Base-by-base conservation (phyloP, 306 rosid species). In the Medicago ruthenica region DNA sequence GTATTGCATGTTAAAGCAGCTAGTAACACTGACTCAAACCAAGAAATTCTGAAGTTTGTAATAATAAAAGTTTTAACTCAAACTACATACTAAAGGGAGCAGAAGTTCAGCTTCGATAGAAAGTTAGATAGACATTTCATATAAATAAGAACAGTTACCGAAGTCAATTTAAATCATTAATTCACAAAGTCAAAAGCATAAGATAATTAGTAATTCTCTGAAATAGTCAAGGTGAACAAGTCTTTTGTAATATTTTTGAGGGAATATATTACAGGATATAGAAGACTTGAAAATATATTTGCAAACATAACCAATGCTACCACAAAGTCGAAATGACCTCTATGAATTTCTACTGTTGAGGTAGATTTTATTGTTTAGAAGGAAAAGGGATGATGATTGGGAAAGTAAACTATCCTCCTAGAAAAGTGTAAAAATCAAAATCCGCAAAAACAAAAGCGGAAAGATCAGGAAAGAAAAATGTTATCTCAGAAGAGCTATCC, bases 1-100 rank as follows among this genome's bases (percentile, higher is more conserved):
- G 24, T 55, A 9, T 65, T 31, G 68, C 39, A 63, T 31, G 14
- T n/a, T 24, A 66, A 67, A 76, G 65, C 11, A 76, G 66, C 65
- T 3, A 50, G 72, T 39, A 62, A 22, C 67, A 71, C n/a, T 54
- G 41, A 59, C 18, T 45, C 51, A 77, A 66, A 70, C 42, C 5
- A 48, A 50, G 11, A 50, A 12, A 47, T 11, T 31, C 20, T 17
- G 20, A 3, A 31, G 63, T 16, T 16, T 34, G 11, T 12, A 44
- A 45, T 8, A 11, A 7, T n/a, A 40, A 48, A 67, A 67, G 21
- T 61, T 37, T 62, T 61, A 40, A 22, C 64, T 21, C 5, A 15
- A 59, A 36, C 63, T 70, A 51, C 22, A 61, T 15, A 44, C 16
- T 21, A 47, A 24, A 14, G 42, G 47, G 7, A 16, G 21, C 63